phyloP scores from a whole-genome alignment of 2,329 filamentous ascomycete genomes.

The Trichoderma polysporum region DNA sequence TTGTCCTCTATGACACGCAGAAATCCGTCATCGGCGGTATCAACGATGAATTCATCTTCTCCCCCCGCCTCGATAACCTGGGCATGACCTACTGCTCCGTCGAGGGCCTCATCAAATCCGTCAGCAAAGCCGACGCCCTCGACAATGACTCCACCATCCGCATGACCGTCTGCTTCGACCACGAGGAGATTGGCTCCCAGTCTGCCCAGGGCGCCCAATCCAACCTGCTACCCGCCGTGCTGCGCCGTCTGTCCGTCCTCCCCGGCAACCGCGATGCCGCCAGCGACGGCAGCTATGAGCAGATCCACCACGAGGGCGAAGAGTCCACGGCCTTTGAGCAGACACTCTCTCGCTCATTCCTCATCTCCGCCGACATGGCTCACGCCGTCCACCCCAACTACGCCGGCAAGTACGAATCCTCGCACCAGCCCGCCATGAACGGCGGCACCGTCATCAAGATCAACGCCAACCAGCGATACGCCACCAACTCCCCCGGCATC shows the following conservation, averaged over 20 bases:
- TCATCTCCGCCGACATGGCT: slow-evolving; percentile 96
- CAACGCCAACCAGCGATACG: slow-evolving; percentile 96
- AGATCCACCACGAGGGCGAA: slow-evolving; percentile 58
- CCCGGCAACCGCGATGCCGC: slow-evolving; percentile 64
- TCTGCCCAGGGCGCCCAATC: slow-evolving; percentile 93
- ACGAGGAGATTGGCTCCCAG: slow-evolving; percentile 92
- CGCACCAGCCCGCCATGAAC: slow-evolving; percentile 94
- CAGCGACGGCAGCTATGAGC: slow-evolving; percentile 62
- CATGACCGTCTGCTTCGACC: slow-evolving; percentile 92
- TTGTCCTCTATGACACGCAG: slow-evolving; percentile 96
- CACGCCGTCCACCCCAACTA: slow-evolving; percentile 97
- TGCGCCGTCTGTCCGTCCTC: slow-evolving; percentile 81
- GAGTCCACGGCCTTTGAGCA: slow-evolving; percentile 86
- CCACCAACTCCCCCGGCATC: slow-evolving; percentile 93
- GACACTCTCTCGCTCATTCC: slow-evolving; percentile 84
- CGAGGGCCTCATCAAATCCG: slow-evolving; percentile 78
- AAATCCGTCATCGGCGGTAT: slow-evolving; percentile 85
- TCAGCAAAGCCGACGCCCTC: slow-evolving; percentile 62
- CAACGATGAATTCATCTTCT: slow-evolving; percentile 93
- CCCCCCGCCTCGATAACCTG: slow-evolving; percentile 90
- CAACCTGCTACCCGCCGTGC: slow-evolving; percentile 82
- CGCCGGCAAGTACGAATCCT: slow-evolving; percentile 81
- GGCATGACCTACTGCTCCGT: slow-evolving; percentile 95
- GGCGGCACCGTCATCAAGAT: slow-evolving; percentile 95
- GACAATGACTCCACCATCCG: slow-evolving; percentile 79